phyloP scores from a whole-genome alignment of 306 rosid genomes.

The Ormosia emarginata region DNA sequence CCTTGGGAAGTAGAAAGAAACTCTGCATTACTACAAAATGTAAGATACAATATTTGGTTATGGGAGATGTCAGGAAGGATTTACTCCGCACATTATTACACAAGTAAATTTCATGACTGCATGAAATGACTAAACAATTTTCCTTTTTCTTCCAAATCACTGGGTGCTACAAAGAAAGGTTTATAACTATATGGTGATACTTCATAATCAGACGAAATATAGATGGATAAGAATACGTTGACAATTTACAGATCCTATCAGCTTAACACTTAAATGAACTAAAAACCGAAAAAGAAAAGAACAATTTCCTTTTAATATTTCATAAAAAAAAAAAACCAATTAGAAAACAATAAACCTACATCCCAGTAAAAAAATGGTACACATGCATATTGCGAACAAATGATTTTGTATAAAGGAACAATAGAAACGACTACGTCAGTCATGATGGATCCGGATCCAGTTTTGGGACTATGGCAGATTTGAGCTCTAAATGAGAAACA shows the following conservation, averaged over 20 bases:
- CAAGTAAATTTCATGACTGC: background rate
- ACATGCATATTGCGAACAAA: conserved; percentile 45
- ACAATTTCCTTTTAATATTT: conserved; percentile 12
- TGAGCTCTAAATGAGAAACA: conserved; percentile 76
- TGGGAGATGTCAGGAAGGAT: background rate
- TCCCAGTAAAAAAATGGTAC: conserved; percentile 45
- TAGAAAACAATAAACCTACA: conserved; percentile 37
- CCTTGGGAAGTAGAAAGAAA: background rate
- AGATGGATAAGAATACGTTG: background rate
- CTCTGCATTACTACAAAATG: background rate
- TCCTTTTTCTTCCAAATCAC: background rate
- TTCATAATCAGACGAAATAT: conserved; percentile 20
- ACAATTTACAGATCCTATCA: conserved; percentile 26
- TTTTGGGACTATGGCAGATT: conserved; percentile 71
- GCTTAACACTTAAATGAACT: conserved; percentile 26
- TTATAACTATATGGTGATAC: background rate
- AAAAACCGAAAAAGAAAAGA: background rate
- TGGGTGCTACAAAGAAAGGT: conserved; percentile 2
- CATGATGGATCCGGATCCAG: conserved; percentile 68
- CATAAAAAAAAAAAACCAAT: conserved; percentile 32
- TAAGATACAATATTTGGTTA: background rate
- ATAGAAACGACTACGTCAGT: conserved; percentile 13
- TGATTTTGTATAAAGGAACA: conserved; percentile 43
- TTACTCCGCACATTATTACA: background rate
- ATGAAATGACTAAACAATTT: background rate